phyloP scores from a whole-genome alignment of 2,329 filamentous ascomycete genomes.

The Sporothrix mexicana region DNA sequence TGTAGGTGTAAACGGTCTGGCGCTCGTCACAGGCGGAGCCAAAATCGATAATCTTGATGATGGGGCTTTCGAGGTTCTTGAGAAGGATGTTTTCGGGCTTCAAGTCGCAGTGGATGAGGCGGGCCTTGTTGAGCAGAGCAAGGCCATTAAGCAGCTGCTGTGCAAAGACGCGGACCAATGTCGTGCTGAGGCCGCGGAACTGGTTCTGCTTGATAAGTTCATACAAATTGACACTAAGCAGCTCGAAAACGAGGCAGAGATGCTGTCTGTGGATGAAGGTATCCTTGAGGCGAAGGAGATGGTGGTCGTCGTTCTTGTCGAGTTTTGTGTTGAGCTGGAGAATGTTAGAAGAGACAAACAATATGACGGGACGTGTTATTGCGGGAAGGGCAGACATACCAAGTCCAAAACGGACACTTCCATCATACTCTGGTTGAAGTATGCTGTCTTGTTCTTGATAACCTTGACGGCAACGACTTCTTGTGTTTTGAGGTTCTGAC shows the following conservation, averaged over 20 bases:
- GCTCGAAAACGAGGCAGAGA: constrained; percentile 93
- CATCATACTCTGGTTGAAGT: constrained; percentile 99
- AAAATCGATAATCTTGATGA: constrained; percentile 99
- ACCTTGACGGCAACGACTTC: constrained; percentile 99
- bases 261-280: constrained; percentile 98
- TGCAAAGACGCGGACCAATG: constrained; percentile 93
- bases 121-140: constrained; percentile 91
- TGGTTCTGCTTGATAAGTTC: constrained; percentile 99
- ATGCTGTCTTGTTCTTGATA: constrained; percentile 97
- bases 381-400: constrained; percentile 57
- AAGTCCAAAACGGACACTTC: constrained; percentile 96
- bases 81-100: constrained; percentile 98
- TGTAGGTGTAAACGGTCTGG: constrained; percentile 98
- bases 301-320: constrained; percentile 98
- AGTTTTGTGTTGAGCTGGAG: constrained; percentile 91
- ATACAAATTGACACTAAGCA: constrained; percentile 96
- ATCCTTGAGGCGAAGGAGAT: constrained; percentile 90
- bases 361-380: not conserved
- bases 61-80: constrained; percentile 97
- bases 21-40: constrained; percentile 97
- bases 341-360: not conserved
- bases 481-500: constrained; percentile 96
- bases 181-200: constrained; percentile 95
- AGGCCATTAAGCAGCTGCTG: constrained; percentile 94
- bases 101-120: constrained; percentile 95